Conservation (phyloP, 805 yeast genomes). For the Spathaspora hagerdaliae region DNA sequence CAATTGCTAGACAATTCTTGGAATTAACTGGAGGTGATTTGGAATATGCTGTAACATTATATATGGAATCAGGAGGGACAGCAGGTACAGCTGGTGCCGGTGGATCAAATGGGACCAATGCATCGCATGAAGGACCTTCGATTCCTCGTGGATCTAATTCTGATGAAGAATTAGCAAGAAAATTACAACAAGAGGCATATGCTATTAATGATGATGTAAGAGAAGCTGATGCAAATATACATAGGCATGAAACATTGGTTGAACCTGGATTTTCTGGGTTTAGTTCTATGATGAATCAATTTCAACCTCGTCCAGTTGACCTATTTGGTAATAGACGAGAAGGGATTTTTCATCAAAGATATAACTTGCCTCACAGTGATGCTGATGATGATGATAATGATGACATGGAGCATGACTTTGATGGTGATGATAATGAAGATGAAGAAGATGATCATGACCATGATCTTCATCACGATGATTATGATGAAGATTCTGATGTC, state of each 20-base stretch:
- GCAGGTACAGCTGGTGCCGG: slow-evolving; percentile 3
- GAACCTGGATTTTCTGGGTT: slow-evolving; percentile 22
- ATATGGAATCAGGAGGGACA: slow-evolving; percentile 51
- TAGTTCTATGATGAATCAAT: neutral
- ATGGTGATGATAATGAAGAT: slow-evolving; percentile 30
- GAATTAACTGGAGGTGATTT: slow-evolving; percentile 74
- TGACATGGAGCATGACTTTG: slow-evolving; percentile 11
- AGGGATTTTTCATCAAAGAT: slow-evolving; percentile 59
- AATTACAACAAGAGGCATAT: slow-evolving; percentile 63
- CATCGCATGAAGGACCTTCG: neutral
- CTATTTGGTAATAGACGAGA: slow-evolving; percentile 47
- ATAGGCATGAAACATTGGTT: slow-evolving; percentile 71
- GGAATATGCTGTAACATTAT: slow-evolving; percentile 81
- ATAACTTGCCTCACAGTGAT: slow-evolving; percentile 35
- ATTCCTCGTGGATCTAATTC: slow-evolving; percentile 3
- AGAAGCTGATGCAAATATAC: slow-evolving; percentile 73
- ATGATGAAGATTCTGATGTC: slow-evolving; percentile 29
- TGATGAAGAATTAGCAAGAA: slow-evolving; percentile 56
- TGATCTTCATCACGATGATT: slow-evolving; percentile 23
- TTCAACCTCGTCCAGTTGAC: slow-evolving; percentile 25
- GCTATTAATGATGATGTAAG: slow-evolving; percentile 19
- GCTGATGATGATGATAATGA: slow-evolving; percentile 17
- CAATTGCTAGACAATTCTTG: slow-evolving; percentile 69
- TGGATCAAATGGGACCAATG: neutral
- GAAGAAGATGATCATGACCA: slow-evolving; percentile 21